Evolutionary conservation across 2,329 filamentous ascomycete species (phyloP).

Genomic region (Epicoccum sorghinum): DNA sequence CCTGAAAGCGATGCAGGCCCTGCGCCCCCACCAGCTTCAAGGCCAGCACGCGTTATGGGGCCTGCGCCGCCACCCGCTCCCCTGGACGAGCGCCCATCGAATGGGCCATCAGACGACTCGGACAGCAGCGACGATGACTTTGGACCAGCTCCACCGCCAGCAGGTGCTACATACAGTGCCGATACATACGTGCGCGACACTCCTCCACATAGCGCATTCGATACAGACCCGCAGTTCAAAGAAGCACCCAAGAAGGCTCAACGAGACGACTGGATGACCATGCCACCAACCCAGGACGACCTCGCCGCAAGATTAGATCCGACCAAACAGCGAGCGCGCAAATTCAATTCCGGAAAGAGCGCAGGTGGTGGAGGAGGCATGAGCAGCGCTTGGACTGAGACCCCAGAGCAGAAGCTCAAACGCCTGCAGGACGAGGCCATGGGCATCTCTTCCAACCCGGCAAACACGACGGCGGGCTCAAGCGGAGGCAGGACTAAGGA

Average conservation of each 20-base stretch:
- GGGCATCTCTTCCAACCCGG: constrained; percentile 63
- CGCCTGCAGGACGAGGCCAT: constrained; percentile 82
- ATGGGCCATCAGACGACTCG: constrained; percentile 45
- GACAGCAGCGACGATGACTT: constrained; percentile 53
- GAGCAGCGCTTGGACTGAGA: constrained; percentile 83
- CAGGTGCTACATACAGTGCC: constrained; percentile 21
- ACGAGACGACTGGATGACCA: constrained; percentile 72
- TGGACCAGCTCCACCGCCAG: constrained; percentile 52
- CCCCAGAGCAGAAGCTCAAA: constrained; percentile 83
- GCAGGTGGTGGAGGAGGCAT: constrained; percentile 57
- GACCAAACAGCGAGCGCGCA: constrained; percentile 79
- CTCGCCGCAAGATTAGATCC: constrained; percentile 73
- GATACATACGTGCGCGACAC: constrained; percentile 17
- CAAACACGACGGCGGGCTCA: constrained; percentile 23
- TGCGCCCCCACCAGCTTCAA: constrained; percentile 44
- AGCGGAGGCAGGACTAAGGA: constrained; percentile 46
- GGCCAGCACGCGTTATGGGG: constrained; percentile 53
- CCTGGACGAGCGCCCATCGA: constrained; percentile 53
- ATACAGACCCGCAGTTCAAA: constrained; percentile 37
- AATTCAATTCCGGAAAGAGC: constrained; percentile 76
- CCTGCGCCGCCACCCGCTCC: constrained; percentile 60
- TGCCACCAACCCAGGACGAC: constrained; percentile 57
- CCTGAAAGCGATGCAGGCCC: constrained; percentile 37
- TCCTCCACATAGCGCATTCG: constrained; percentile 37
- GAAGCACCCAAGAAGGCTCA: constrained; percentile 56